Conservation (phyloP, 352 stramenopile genomes). For the Globisporangium cederbergense region DNA sequence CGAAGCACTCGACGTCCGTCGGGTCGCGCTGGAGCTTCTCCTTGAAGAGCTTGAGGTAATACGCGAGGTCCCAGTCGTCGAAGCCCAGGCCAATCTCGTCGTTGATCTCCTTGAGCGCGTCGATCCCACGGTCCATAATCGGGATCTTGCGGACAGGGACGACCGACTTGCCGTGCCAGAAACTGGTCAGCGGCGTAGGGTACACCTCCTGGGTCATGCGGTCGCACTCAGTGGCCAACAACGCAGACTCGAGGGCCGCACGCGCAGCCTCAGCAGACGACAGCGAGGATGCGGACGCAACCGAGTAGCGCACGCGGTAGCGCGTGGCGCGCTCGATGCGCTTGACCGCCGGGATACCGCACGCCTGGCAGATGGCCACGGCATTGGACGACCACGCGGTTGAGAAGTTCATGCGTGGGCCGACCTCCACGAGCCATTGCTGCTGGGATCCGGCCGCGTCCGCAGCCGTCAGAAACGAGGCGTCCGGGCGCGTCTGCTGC, state of each 20-base stretch:
- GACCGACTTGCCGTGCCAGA: constrained; percentile 84
- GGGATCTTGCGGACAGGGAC: constrained; percentile 89
- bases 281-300: constrained; percentile 5
- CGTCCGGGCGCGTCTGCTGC: constrained; percentile 58
- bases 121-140: constrained; percentile 93
- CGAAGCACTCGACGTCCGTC: constrained; percentile 99
- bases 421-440: constrained; percentile 92
- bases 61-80: constrained; percentile 98
- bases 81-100: constrained; percentile 95
- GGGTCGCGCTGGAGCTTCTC: constrained; percentile 96
- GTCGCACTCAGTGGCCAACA: constrained; percentile 82
- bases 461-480: constrained; percentile 48
- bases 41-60: constrained; percentile 97
- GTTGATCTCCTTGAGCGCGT: constrained; percentile 96
- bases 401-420: constrained; percentile 97
- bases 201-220: constrained; percentile 99
- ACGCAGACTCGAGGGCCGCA: constrained; percentile 42
- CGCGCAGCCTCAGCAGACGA: constrained; percentile 31
- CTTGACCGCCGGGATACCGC: constrained; percentile 85
- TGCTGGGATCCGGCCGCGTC: constrained; percentile 17
- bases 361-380: constrained; percentile 95
- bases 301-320: constrained; percentile 81
- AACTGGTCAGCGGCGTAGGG: constrained; percentile 81
- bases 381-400: constrained; percentile 98
- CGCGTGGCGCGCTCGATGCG: constrained; percentile 94